A percentile compares a stretch with the other conserved stretches of the same genome.
phyloP scores from a whole-genome alignment of 768 basidiomycete species.

The Amanita polypyramis region DNA sequence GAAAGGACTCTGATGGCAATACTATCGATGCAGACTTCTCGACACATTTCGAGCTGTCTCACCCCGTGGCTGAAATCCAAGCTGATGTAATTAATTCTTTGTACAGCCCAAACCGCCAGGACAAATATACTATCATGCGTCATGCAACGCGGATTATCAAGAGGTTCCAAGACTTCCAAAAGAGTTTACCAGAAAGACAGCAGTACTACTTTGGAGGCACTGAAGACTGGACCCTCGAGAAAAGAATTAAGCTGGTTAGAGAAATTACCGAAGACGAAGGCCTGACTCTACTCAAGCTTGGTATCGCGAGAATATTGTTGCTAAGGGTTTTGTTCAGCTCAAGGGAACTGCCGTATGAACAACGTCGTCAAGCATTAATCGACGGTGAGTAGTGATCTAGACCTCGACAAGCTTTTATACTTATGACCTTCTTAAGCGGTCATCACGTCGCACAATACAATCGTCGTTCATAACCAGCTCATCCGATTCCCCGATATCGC shows the following conservation, averaged over 20 bases:
- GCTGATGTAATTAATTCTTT: conserved; percentile 85
- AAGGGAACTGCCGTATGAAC: conserved; percentile 54
- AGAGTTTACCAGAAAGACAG: conserved; percentile 61
- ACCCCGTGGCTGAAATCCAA: conserved; percentile 73
- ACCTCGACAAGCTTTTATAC: neutral
- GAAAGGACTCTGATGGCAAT: conserved; percentile 19
- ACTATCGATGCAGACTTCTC: conserved; percentile 42
- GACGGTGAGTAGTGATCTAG: conserved; percentile 45
- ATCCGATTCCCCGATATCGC: conserved; percentile 79
- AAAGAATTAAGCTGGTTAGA: conserved; percentile 53
- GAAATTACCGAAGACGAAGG: conserved; percentile 76
- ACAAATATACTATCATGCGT: conserved; percentile 58
- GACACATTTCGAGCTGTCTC: conserved; percentile 70
- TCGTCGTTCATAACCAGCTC: conserved; percentile 74
- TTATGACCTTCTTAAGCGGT: conserved; percentile 39
- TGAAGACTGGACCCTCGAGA: conserved; percentile 61
- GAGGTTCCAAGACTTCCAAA: conserved; percentile 61
- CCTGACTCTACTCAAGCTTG: conserved; percentile 72
- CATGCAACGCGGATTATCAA: conserved; percentile 75
- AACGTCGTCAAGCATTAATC: conserved; percentile 60
- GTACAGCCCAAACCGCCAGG: conserved; percentile 67
- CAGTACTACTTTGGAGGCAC: conserved; percentile 71
- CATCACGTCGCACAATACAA: conserved; percentile 79
- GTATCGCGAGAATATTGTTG: conserved; percentile 70
- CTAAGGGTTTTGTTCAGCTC: conserved; percentile 72